Evolutionary conservation across 768 basidiomycete genomes (phyloP), one percentile per base, ranked within the genome.

Genomic region (Agrocybe pediades): DNA sequence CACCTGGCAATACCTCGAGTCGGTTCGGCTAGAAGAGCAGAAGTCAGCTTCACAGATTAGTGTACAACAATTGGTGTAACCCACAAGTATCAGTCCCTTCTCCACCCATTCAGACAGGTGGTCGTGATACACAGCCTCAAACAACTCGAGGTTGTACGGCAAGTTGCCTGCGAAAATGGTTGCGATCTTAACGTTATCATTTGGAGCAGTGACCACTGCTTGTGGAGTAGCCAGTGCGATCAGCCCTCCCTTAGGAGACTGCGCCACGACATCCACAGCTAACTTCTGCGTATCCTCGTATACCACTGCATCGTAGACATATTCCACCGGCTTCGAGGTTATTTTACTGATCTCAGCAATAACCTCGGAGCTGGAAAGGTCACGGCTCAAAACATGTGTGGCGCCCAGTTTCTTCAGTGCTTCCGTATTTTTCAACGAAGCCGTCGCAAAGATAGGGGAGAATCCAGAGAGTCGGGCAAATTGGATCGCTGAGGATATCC

Each of bases 1-100:
- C 80, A n/a, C 70, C 68, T 2, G 72, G 65, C 13, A 82, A 36
- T 19, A 72, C 56, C 49, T 79, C 77, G 1, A 78, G 66, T 21
- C 60, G 60, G 65, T 78, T 80, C 1, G 80, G 76, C 79, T 81
- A 29, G 13, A 43, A 40, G 24, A 15, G 17, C n/a, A n/a, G n/a
- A 26, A 39, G n/a, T 36, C 11, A 13, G 33, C 11, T 15, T 36
- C n/a, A 36, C 11, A 3, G 33, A 36, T 13, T 36, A 30, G 15
- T 15, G 29, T 15, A 7, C 15, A 15, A 11, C 11, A 36, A 36
- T 36, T 13, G 11, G n/a, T 36, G 3, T 6, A 13, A 36, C 33
- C n/a, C 33, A 36, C 33, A n/a, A 36, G 13, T 36, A 36, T 36
- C 13, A 36, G 33, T 13, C 33, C 33, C 33, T 36, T 36, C 11